These are phyloP conservation scores for Acorus calamus DNA, from an alignment of 106 monocot genomes.

Conservation along the genomic window DNA sequence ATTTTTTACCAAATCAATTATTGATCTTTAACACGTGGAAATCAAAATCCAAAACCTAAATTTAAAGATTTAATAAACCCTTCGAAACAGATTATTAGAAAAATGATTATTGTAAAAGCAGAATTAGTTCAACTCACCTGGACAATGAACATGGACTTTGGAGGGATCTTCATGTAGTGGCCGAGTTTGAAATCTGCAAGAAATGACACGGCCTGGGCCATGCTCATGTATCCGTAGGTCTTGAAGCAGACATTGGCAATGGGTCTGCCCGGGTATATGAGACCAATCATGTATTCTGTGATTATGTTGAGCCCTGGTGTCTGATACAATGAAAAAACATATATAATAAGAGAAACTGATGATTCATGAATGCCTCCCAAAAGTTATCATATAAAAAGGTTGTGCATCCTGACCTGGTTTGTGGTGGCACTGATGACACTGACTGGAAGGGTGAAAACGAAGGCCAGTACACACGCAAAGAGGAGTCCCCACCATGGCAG, in stretches of 20 bases:
- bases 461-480: conserved; percentile 83
- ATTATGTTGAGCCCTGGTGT: conserved; percentile 90
- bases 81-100: not conserved
- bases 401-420: conserved; percentile 48
- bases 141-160: conserved; percentile 83
- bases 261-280: conserved; percentile 74
- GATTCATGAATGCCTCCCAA: too few species aligned
- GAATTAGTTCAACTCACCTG: conserved; percentile 28
- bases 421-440: conserved; percentile 96
- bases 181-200: conserved; percentile 86
- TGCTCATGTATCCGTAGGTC: conserved; percentile 96
- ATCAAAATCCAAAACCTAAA: too few species aligned
- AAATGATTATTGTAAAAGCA: not conserved
- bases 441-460: conserved; percentile 84
- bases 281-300: conserved; percentile 84
- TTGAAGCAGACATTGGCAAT: conserved; percentile 93
- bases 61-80: too few species aligned
- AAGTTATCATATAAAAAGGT: too few species aligned
- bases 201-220: conserved; percentile 87
- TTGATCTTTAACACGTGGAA: too few species aligned
- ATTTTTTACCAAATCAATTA: too few species aligned
- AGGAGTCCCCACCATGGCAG: conserved; percentile 89
- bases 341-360: not conserved
- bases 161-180: conserved; percentile 96
- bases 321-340: conserved; percentile 10